Evolutionary conservation across 2,329 filamentous ascomycete genomes (phyloP).

Genomic region (Teratosphaeria pseudoeucalypti): DNA sequence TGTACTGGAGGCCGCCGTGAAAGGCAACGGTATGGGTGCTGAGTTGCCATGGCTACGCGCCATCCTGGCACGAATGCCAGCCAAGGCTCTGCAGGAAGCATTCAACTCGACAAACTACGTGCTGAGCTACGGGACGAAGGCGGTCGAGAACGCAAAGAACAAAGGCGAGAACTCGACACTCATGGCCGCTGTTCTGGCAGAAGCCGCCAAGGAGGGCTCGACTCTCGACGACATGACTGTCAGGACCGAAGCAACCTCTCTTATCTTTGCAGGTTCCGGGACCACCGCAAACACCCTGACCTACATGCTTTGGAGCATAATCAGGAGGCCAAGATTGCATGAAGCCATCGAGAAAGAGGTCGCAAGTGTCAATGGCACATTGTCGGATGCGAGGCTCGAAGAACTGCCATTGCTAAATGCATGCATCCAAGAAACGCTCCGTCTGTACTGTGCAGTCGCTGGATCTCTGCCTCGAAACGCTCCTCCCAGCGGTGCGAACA

Average conservation of each 20-base stretch:
- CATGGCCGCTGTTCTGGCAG: constrained; percentile 18
- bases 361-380: constrained; percentile 8
- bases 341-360: constrained; percentile 17
- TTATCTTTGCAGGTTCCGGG: constrained; percentile 25
- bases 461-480: constrained; percentile 19
- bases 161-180: constrained; percentile 12
- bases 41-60: constrained; percentile 22
- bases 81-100: constrained; percentile 10
- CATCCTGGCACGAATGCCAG: constrained; percentile 15
- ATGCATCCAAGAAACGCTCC: constrained; percentile 19
- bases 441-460: constrained; percentile 24
- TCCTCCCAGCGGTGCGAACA: constrained; percentile 14
- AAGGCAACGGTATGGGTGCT: constrained; percentile 22
- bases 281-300: constrained; percentile 24
- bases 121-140: constrained; percentile 13
- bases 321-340: constrained; percentile 11
- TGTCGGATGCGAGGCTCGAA: constrained; percentile 15
- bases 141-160: constrained; percentile 17
- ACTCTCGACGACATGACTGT: constrained; percentile 19
- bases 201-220: constrained; percentile 17
- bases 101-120: constrained; percentile 15
- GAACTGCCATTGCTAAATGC: constrained; percentile 15
- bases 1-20: constrained; percentile 18
- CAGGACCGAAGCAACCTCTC: constrained; percentile 16
- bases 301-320: constrained; percentile 21